Base-by-base conservation (phyloP, 1,284 basidiomycete species). In the Phylloporus sp. region DNA sequence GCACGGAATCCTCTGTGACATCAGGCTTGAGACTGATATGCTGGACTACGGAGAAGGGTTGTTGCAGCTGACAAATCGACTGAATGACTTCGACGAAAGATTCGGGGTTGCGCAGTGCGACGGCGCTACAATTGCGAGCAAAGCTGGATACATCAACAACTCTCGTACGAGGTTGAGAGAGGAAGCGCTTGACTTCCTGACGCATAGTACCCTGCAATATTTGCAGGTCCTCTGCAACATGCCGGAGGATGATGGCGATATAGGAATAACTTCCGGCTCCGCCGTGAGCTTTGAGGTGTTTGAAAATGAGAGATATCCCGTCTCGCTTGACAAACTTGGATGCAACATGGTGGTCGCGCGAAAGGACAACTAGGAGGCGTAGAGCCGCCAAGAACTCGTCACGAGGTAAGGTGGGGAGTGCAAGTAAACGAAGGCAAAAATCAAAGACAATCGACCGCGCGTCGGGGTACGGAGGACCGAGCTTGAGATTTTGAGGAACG, bases 191-290 rank as follows among this genome's bases (percentile, higher is more conserved):
- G 69, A 98, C 84, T 69, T 96, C 93, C 65, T 92, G 89, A 29
- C 86, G 84, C 88, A 99, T 96, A 65, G 93, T 84, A 10, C 82
- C 80, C 60, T 87, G 84, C 37, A 98, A 76, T 2, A 86, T 86
- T 10, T 79, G 73, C 7, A 82, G 73, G 68, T 96, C 92, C 77
- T 99, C 98, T 58, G 97, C 87, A 59, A 95, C 80, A 75, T 99
- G 97, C 5, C 98, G 92, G 24, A 98, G 81, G 62, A 98, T 91
- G 72, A 94, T 93, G 26, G 91, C 88, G 54, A 95, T 86, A 74
- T 96, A 93, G 0, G 93, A 88, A 62, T 95, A 93, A 67, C 91
- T 92, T 32, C 91, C 89, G 46, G 83, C 75, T 1, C 88, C 85
- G 22, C 87, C 78, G 0, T 88, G 82, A 11, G 80, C 75, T 65